Conservation (phyloP, 106 monocot species). For the Gastrodia elata region DNA sequence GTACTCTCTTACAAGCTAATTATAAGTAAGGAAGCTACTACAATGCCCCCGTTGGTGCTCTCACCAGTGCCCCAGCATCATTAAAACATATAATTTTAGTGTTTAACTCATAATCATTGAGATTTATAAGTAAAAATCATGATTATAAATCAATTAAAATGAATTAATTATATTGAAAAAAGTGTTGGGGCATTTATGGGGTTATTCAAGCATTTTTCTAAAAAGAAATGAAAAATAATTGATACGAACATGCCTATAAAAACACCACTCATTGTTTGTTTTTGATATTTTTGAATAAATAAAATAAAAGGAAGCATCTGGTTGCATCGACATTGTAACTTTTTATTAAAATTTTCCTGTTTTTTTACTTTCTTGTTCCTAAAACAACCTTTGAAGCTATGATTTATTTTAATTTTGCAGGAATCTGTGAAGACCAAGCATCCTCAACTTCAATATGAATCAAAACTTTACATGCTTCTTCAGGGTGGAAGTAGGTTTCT, state of each 20-base stretch:
- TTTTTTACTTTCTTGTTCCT: not conserved
- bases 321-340: not conserved
- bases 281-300: not conserved
- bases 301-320: not conserved
- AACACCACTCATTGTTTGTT: not conserved
- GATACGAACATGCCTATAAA: not conserved
- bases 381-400: not conserved
- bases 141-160: too few relatives aligned
- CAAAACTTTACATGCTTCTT: conserved; percentile 39
- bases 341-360: not conserved
- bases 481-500: conserved; percentile 38
- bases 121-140: too few relatives aligned
- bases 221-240: too few relatives aligned
- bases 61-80: too few relatives aligned
- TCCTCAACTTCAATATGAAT: conserved; percentile 40
- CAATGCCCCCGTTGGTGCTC: too few relatives aligned
- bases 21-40: not conserved
- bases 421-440: conserved; percentile 31
- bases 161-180: too few relatives aligned
- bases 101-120: too few relatives aligned
- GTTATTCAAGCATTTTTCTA: too few relatives aligned
- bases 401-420: conserved; percentile 7
- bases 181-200: too few relatives aligned
- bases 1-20: not conserved
- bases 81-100: too few relatives aligned